Evolutionary conservation across 306 rosid species (phyloP), one percentile per base, ranked within the genome.

Genomic region (Heteromeles arbutifolia): DNA sequence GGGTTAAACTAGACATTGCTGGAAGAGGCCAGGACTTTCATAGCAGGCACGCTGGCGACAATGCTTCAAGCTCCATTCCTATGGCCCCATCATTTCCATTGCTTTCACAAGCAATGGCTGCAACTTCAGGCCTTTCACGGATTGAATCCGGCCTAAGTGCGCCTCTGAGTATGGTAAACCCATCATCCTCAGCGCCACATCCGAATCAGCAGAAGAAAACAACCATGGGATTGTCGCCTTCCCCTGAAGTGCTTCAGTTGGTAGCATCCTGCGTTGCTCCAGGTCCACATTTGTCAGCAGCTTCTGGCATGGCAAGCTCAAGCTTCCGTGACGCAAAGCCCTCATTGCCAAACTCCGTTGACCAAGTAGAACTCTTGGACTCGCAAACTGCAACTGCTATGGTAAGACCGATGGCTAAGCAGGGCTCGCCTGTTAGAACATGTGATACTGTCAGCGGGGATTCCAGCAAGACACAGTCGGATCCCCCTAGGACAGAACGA

Each of bases 201-300:
- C 63, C 69, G 57, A 78, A 82, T 73, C 85, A 72, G 45, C 88
- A 83, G 22, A 90, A 81, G 78, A 86, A 77, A 78, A 53, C 78
- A 17, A 73, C 73, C 86, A 74, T 78, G 29, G 97, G 91, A 71
- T 74, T 89, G 67, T 83, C 99, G 62, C 97, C 98, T 24, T 95
- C 98, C 28, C 97, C 97, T 5, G 97, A 90, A 84, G 97, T 95
- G 77, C 96, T 92, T 54, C 89, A 95, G 82, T 77, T 95, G 84
- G 96, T 96, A 59, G 98, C 97, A 59, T 87, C 98, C 25, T 90
- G 91, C 52, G 86, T 90, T 69, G 84, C 88, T 74, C 85, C 98
- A 0, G 83, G 79, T 58, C 85, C 92, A 26, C 90, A 84, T 63
- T 72, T 79, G 66, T 72, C 89, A 39, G 74, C 87, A 6, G 77